phyloP scores from a whole-genome alignment of 495 filamentous ascomycete species.

The Letharia lupina region DNA sequence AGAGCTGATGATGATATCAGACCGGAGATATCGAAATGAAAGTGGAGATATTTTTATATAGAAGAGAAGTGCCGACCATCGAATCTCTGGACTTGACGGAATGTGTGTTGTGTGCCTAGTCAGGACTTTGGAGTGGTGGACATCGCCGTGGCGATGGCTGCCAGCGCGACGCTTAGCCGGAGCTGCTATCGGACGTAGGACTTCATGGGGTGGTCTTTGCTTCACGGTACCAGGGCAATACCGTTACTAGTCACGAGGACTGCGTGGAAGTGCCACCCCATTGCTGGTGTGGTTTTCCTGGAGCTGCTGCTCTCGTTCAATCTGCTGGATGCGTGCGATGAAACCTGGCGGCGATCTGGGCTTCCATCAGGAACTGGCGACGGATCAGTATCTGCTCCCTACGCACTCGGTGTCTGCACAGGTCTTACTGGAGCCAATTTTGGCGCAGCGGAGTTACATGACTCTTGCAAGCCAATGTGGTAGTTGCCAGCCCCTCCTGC shows the following conservation, averaged over 20 bases:
- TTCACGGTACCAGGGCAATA: constrained; percentile 1
- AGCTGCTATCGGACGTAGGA: not conserved
- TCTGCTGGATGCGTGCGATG: too few species aligned
- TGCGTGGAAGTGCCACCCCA: constrained; percentile 34
- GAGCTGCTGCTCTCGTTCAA: not conserved
- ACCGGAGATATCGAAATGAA: too few species aligned
- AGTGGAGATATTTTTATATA: too few species aligned
- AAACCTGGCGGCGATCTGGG: not conserved
- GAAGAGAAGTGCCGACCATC: too few species aligned
- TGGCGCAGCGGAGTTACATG: not conserved
- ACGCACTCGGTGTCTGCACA: not conserved
- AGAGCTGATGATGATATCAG: too few species aligned
- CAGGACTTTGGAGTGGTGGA: too few species aligned
- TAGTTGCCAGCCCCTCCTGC: too few species aligned
- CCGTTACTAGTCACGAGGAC: constrained; percentile 33
- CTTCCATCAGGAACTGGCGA: not conserved
- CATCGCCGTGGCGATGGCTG: too few species aligned
- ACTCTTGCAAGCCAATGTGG: not conserved
- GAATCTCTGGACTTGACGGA: too few species aligned
- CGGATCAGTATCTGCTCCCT: not conserved
- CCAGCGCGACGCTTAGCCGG: too few species aligned
- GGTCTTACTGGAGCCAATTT: not conserved
- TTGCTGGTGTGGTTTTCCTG: constrained; percentile 24
- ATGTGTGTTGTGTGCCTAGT: too few species aligned
- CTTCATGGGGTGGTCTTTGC: not conserved